phyloP scores from a whole-genome alignment of 139 green algal genomes.

The Raphidocelis subcapitata region DNA sequence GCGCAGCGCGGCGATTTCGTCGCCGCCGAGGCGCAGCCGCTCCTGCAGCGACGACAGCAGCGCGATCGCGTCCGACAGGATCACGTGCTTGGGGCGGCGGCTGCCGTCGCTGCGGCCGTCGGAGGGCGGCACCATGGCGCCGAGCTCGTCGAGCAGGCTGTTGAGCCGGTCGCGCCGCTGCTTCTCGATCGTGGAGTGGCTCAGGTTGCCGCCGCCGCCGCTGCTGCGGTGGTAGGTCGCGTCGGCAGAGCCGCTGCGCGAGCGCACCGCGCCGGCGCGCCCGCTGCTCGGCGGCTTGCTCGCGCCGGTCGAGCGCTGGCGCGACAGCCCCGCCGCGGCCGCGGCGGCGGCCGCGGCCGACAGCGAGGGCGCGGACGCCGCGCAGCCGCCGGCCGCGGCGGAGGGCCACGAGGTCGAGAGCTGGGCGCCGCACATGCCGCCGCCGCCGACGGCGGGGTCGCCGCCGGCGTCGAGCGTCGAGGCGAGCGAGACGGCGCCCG shows the following conservation, averaged over 20 bases:
- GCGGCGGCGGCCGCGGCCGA: background rate
- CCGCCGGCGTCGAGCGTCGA: too few species aligned
- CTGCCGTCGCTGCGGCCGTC: background rate
- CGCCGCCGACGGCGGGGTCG: too few species aligned
- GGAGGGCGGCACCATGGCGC: slow-evolving; percentile 24
- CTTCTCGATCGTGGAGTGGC: slow-evolving; percentile 72
- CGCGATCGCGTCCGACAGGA: slow-evolving; percentile 62
- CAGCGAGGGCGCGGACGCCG: too few species aligned
- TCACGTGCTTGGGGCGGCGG: slow-evolving; percentile 54
- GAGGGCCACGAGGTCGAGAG: too few species aligned
- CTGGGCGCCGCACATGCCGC: too few species aligned
- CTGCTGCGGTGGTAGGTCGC: background rate
- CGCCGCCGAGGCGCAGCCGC: slow-evolving; percentile 28
- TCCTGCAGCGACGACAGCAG: slow-evolving; percentile 50
- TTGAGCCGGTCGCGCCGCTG: slow-evolving; percentile 72
- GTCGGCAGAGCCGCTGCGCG: background rate
- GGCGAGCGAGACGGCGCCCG: too few species aligned
- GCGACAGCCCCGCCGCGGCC: slow-evolving; percentile 12
- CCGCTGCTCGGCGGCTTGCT: background rate
- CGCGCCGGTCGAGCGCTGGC: slow-evolving; percentile 9
- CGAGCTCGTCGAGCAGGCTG: slow-evolving; percentile 60
- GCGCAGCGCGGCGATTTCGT: slow-evolving; percentile 17
- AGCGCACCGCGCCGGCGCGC: background rate
- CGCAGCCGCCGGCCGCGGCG: too few species aligned
- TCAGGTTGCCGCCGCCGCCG: slow-evolving; percentile 19